Evolutionary conservation across 371 early-diverging fungal species (phyloP).

Genomic region (Capniomyces stellatus): DNA sequence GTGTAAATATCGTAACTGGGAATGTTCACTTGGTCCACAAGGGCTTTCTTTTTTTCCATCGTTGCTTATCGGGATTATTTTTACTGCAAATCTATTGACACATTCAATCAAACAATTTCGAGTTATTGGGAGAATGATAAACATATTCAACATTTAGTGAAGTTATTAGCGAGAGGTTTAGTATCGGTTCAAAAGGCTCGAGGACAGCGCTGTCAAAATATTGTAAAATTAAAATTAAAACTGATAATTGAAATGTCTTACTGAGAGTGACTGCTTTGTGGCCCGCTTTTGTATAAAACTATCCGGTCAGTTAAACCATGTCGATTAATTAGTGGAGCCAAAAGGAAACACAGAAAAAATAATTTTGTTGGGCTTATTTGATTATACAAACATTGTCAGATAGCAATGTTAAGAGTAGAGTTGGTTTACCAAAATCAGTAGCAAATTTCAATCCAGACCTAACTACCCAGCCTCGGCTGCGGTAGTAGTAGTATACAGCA

Average conservation of each 20-base stretch:
- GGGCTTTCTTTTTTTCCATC: background rate
- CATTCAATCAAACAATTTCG: no score
- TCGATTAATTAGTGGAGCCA: background rate
- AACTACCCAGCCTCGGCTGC: slow-evolving; percentile 66
- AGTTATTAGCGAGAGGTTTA: no score
- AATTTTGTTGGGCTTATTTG: no score
- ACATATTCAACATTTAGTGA: no score
- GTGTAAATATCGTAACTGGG: background rate
- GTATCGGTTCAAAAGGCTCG: no score
- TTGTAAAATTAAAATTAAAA: background rate
- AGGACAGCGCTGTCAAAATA: background rate
- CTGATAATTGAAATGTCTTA: background rate
- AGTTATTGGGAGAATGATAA: no score
- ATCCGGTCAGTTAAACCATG: background rate
- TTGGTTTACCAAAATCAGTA: slow-evolving; percentile 34
- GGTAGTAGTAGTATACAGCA: slow-evolving; percentile 62
- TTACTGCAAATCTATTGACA: slow-evolving; percentile 2
- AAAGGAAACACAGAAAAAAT: background rate
- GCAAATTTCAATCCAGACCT: slow-evolving; percentile 68
- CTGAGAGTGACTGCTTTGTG: slow-evolving; percentile 3
- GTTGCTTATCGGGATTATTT: background rate
- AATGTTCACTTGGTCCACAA: background rate
- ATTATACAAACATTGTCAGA: no score
- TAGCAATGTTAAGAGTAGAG: no score
- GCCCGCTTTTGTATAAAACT: slow-evolving; percentile 4